Base-by-base conservation (phyloP, 805 yeast genomes). In the Kuraishia cidri region DNA sequence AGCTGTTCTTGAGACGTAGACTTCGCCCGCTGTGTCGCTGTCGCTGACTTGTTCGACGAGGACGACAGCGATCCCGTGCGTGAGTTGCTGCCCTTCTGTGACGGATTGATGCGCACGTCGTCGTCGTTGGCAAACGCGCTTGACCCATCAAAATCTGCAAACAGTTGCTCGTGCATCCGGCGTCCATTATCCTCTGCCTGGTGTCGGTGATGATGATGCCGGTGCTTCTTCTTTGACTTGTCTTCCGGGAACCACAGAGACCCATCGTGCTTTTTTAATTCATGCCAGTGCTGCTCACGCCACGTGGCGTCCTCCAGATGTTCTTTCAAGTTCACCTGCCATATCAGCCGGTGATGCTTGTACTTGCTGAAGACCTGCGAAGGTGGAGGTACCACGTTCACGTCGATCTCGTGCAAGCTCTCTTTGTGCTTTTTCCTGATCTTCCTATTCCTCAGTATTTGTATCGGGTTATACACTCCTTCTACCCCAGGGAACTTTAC, bases 381-480 rank as follows among this genome's bases (percentile, higher is more conserved):
- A 2, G 86, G 77, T n/a, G 72, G 52, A 10, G 83, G 82, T 5
- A 76, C 50, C 6, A 69, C 61, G 35, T 68, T 64, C 19, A 68
- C 52, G 1, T 66, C 52, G 9, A 69, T 46, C 3, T 62, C 58
- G 25, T 66, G 62, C 3, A 72, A 66, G 23, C 60, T 57, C 36
- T 70, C 72, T 32, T 64, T 65, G 43, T 69, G 58, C 43, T 68
- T 69, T 36, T 67, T 65, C 33, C 83, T 53, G 3, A 79, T 48
- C 42, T 64, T 64, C 37, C 95, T 64, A 53, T 85, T 80, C 36
- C 96, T 59, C 18, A 86, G 73, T n/a, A 78, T 68, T 53, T 84
- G 95, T 28, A 86, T 58, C 3, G 95, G 95, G 48, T 86, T 86
- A 59, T 78, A 86, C 3, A 72, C 68, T 3, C 79, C 83, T 35